Base-by-base conservation (phyloP, 2,329 filamentous ascomycete species). In the Ascosphaera aggregata region DNA sequence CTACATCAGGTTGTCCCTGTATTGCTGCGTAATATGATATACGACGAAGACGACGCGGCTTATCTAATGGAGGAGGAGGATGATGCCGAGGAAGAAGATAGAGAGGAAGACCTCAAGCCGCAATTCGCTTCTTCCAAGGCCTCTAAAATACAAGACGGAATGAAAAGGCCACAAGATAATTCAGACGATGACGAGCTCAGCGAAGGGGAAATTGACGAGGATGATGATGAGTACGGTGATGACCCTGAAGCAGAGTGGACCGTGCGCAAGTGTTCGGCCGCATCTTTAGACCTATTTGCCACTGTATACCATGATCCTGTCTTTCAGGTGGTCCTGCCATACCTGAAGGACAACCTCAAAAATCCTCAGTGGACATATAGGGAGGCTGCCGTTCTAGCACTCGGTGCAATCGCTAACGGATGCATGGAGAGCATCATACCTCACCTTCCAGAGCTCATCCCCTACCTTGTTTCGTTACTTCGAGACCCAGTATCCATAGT, bases 211-310 rank as follows among this genome's bases (percentile, higher is more conserved):
- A 73, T 93, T 34, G 76, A 76, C 30, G 64, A 65, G 20, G 69
- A 75, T 40, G 79, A 80, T 37, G 81, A 84, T 36, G 81, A 71
- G 42, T 66, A 81, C 44, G 64, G 66, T 32, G 70, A 68, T 38
- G 81, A 85, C 48, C 81, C 82, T 0, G 89, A 95, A 54, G 82
- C 92, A 54, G 72, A 74, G 48, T 98, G 89, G 89, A 95, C 86
- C 40, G 64, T 98, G 39, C 74, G 89, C 45, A 98, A 98, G 60
- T 95, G 89, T 62, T 95, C 89, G 30, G 89, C 89, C 5, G 89
- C 89, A 9, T 85, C 89, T 7, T 66, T 98, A 32, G 89, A 98
- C 53, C 81, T 93, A 9, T 85, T 98, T 49, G 84, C 89, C 15
- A 79, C 77, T 39, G 80, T 93, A 45, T 98, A 93, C 57, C 76